Conservation (phyloP, 345 rosid species). For the Hypericum androsaemum region DNA sequence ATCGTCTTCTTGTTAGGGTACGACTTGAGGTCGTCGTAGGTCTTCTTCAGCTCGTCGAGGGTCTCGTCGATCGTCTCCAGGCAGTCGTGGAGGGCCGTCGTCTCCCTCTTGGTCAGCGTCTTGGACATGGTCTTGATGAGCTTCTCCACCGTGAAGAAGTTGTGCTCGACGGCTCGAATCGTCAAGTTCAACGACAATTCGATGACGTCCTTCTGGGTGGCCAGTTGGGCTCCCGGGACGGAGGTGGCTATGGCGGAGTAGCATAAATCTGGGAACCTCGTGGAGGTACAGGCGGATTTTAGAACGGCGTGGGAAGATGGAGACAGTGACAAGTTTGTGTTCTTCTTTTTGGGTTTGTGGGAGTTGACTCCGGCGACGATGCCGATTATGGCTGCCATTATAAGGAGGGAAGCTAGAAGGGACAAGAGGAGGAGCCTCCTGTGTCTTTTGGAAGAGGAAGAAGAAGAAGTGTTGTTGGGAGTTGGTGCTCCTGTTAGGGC, state of each 20-base stretch:
- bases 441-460: no score
- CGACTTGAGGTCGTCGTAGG: background rate
- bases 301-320: background rate
- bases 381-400: no score
- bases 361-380: no score
- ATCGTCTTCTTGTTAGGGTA: background rate
- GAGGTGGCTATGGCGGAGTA: constrained; percentile 1
- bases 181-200: background rate
- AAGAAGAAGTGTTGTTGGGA: no score
- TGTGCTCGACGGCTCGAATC: background rate
- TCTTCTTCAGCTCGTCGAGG: background rate
- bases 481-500: no score
- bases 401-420: no score
- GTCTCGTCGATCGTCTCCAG: constrained; percentile 5
- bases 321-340: no score
- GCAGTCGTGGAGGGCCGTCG: background rate
- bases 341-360: no score
- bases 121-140: background rate
- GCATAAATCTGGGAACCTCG: background rate
- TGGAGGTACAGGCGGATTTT: background rate
- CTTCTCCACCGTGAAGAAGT: background rate
- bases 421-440: no score
- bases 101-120: background rate
- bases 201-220: constrained; percentile 4
- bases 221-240: background rate